Base-by-base conservation (phyloP, 495 filamentous ascomycete genomes). In the Elaphomyces granulatus region DNA sequence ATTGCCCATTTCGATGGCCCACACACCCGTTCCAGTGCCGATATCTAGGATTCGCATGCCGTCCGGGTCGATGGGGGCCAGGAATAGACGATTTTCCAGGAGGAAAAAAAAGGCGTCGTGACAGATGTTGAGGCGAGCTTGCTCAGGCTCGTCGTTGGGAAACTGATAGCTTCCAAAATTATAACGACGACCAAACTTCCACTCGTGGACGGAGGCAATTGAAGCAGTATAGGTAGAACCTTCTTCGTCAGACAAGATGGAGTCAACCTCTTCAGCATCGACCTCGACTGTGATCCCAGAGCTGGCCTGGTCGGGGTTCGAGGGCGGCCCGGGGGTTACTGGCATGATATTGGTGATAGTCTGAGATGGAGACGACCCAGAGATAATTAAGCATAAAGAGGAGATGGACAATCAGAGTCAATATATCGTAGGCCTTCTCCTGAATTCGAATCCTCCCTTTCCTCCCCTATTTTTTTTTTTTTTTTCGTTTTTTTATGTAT, bases 11-110 rank as follows among this genome's bases (percentile, higher is more conserved):
- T 36, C 43, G 17, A 70, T 64, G 23, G 66, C 52, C 68, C 71
- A 74, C 8, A 65, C 55, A 3, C 72, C 67, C 68, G 71, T 74
- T 30, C 52, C 53, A 52, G 7, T 60, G 45, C 1, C 71, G 66
- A 47, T 15, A 32, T 45, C 43, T 35, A 45, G 28, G 21, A 45
- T 37, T 12, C 44, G 41, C 32, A 32, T 26, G 1, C 28, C 30
- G 19, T 36, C 15, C 18, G 54, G 46, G 53, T 34, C 61, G 49
- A 36, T 38, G 19, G 39, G 39, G 15, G 39, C 41, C n/a, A 26
- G 21, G 15, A 34, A 28, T 20, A 37, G 19, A 23, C 33, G 33
- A 18, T 35, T 18, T 9, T 35, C 1, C 33, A 35, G 1, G 10
- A 42, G 19, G 4, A 38, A 42, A 35, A 41, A 45, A 33, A 44